Conservation (phyloP, 768 basidiomycete species). For the Termitomyces sp. region DNA sequence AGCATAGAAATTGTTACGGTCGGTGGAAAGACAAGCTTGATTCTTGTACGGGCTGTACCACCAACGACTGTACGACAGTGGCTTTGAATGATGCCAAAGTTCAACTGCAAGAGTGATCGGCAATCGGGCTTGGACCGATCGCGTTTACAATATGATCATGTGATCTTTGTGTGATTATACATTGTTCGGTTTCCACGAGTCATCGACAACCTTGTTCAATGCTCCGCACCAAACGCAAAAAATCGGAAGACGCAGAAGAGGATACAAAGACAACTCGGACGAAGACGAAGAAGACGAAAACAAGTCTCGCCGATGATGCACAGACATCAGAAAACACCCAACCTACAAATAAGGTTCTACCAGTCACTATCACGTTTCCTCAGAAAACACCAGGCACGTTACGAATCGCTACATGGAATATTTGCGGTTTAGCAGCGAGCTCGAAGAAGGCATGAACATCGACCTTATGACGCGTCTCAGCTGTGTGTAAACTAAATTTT, state of each 20-base stretch:
- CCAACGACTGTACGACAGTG: neutral
- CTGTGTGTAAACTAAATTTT: neutral
- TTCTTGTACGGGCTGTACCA: slow-evolving; percentile 2
- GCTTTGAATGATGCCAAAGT: neutral
- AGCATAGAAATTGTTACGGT: slow-evolving; percentile 32
- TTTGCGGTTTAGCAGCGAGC: slow-evolving; percentile 70
- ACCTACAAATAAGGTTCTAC: slow-evolving; percentile 70
- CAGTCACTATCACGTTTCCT: slow-evolving; percentile 55
- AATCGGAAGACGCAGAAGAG: slow-evolving; percentile 22
- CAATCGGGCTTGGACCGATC: slow-evolving; percentile 1
- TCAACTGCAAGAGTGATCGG: slow-evolving; percentile 11
- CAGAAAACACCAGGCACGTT: slow-evolving; percentile 39
- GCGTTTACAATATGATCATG: neutral
- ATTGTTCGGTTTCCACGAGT: too few species aligned
- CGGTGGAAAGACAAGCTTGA: neutral
- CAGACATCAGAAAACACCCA: slow-evolving; percentile 36
- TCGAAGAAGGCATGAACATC: slow-evolving; percentile 65
- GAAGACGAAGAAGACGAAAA: slow-evolving; percentile 17
- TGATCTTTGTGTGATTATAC: too few species aligned
- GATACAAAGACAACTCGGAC: slow-evolving; percentile 6
- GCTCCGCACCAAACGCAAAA: slow-evolving; percentile 9
- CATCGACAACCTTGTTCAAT: neutral
- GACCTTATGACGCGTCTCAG: neutral
- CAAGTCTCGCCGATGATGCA: neutral
- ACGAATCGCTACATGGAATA: slow-evolving; percentile 71